Evolutionary conservation across 2,329 filamentous ascomycete genomes (phyloP).

Genomic region (Penicillium sp.): DNA sequence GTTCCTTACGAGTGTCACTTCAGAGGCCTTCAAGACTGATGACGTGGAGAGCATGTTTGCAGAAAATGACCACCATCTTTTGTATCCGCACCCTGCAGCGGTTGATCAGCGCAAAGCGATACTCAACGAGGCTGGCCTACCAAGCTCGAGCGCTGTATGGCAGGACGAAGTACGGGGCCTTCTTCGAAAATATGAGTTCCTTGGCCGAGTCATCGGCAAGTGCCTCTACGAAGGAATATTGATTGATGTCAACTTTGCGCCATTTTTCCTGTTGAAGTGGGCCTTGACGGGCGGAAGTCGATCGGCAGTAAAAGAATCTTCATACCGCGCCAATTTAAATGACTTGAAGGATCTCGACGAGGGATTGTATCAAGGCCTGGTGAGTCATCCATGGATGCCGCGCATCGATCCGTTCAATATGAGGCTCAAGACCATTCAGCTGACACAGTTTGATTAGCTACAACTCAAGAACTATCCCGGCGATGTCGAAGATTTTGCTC

Average conservation of each 20-base stretch:
- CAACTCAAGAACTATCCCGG: constrained; percentile 82
- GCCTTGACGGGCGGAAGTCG: constrained; percentile 69
- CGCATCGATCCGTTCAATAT: background rate
- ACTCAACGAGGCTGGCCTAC: constrained; percentile 55
- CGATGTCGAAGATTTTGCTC: constrained; percentile 74
- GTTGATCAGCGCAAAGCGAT: constrained; percentile 68
- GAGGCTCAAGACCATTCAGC: background rate
- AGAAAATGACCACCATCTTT: constrained; percentile 79
- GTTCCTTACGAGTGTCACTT: constrained; percentile 86
- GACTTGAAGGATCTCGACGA: constrained; percentile 91
- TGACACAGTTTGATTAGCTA: constrained; percentile 36
- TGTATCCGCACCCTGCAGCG: constrained; percentile 83
- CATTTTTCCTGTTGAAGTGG: constrained; percentile 97
- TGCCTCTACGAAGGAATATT: constrained; percentile 97
- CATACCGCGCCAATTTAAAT: constrained; percentile 90
- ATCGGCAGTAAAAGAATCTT: constrained; percentile 65
- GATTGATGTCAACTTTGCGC: constrained; percentile 87
- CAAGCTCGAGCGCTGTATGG: constrained; percentile 59
- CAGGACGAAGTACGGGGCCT: constrained; percentile 61
- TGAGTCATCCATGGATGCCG: constrained; percentile 44
- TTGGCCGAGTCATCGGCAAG: constrained; percentile 91
- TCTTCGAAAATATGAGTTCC: constrained; percentile 80
- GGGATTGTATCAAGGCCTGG: constrained; percentile 82
- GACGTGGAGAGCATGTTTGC: constrained; percentile 68
- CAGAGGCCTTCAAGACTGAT: constrained; percentile 73